Conservation (phyloP, 2,329 filamentous ascomycete species). For the Bisporella sp. region DNA sequence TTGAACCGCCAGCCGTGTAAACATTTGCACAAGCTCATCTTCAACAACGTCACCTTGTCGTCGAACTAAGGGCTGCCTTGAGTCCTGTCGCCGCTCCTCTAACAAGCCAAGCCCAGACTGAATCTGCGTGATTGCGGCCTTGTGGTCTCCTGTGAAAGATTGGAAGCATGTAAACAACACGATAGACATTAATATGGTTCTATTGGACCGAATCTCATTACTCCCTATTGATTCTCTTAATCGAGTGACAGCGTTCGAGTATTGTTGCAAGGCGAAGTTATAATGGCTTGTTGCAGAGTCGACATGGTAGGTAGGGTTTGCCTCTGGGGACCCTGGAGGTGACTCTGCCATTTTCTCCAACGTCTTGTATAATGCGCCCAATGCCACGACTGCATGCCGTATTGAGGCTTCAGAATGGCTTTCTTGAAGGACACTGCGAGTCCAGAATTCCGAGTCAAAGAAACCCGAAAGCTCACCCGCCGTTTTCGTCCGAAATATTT, state of each 20-base stretch:
- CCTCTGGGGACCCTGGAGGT: conserved; percentile 33
- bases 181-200: conserved; percentile 54
- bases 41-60: conserved; percentile 19
- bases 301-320: conserved; percentile 6
- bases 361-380: conserved; percentile 62
- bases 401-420: conserved; percentile 56
- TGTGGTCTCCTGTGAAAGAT: conserved; percentile 58
- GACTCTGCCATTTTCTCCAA: conserved; percentile 48
- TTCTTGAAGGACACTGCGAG: conserved; percentile 52
- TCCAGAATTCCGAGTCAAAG: conserved; percentile 62
- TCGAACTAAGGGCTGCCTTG: conserved; percentile 26
- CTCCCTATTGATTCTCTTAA: conserved; percentile 38
- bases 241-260: conserved; percentile 47
- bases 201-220: conserved; percentile 37
- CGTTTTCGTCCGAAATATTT: conserved; percentile 54
- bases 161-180: conserved; percentile 63
- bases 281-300: conserved; percentile 45
- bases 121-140: conserved; percentile 54
- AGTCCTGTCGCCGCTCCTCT: conserved; percentile 43
- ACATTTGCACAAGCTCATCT: conserved; percentile 55
- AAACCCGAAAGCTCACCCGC: conserved; percentile 58
- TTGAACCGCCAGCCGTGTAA: conserved; percentile 56
- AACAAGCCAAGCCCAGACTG: conserved; percentile 49
- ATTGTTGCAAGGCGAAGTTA: conserved; percentile 53
- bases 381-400: conserved; percentile 57